These are phyloP conservation scores for Mycena crocata DNA, from an alignment of 768 basidiomycete genomes.

Conservation along the genomic window DNA sequence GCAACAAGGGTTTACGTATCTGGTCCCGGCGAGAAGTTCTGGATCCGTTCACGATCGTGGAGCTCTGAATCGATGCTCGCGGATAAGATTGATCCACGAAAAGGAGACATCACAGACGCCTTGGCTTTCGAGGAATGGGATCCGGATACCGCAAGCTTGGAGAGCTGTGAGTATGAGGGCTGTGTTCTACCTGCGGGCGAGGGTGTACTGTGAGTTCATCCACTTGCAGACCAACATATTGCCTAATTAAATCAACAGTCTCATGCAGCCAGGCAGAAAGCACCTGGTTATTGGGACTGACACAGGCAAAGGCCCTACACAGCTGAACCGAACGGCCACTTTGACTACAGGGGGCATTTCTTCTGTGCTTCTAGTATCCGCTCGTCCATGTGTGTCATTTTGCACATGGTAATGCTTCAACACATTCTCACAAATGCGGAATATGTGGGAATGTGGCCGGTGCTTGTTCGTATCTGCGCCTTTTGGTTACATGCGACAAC, in stretches of 20 bases:
- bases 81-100: background rate
- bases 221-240: background rate
- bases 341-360: constrained; percentile 4
- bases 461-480: background rate
- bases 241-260: background rate
- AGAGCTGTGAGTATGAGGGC: background rate
- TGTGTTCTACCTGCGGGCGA: background rate
- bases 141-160: background rate
- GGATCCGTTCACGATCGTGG: background rate
- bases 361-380: background rate
- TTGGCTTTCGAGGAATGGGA: constrained; percentile 5
- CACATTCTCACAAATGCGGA: constrained; percentile 14
- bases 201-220: background rate
- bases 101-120: background rate
- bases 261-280: constrained; percentile 1
- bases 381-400: background rate
- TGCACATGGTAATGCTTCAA: constrained; percentile 8
- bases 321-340: background rate
- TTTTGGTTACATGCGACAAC: constrained; percentile 2
- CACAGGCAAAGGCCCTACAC: background rate
- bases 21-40: constrained; percentile 8
- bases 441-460: background rate
- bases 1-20: background rate
- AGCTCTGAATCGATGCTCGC: background rate
- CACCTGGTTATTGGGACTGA: constrained; percentile 3